A percentile compares a stretch with the other conserved stretches of the same genome.
phyloP scores from a whole-genome alignment of 108 stramenopile genomes.

The Skeletonema tropicum region DNA sequence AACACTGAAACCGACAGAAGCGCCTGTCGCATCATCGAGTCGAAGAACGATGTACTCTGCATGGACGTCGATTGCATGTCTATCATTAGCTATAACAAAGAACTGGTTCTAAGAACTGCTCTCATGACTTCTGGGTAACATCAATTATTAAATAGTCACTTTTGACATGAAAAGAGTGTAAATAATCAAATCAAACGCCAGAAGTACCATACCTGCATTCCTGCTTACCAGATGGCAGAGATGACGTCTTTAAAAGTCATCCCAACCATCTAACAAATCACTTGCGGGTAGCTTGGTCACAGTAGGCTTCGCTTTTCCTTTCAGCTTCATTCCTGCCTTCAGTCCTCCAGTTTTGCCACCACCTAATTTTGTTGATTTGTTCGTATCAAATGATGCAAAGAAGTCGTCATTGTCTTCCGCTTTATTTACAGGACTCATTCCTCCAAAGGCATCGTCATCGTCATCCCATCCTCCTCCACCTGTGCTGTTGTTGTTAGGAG shows the following conservation, averaged over 20 bases:
- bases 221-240: not conserved
- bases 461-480: slow-evolving; percentile 30
- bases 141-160: not conserved
- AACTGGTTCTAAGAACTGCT: not conserved
- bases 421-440: slow-evolving; percentile 13
- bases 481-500: not conserved
- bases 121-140: not conserved
- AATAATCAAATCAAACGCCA: not conserved
- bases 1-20: not conserved
- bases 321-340: slow-evolving; percentile 24
- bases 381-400: slow-evolving; percentile 69
- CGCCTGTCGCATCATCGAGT: not conserved
- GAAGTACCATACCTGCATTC: not conserved
- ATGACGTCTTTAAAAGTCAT: slow-evolving; percentile 71
- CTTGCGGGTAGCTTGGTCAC: slow-evolving; percentile 57
- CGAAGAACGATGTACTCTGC: not conserved
- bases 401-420: slow-evolving; percentile 55
- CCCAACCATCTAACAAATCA: slow-evolving; percentile 82
- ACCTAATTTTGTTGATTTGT: slow-evolving; percentile 21
- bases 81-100: not conserved
- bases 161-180: not conserved
- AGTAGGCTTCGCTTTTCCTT: slow-evolving; percentile 47
- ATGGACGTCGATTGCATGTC: not conserved
- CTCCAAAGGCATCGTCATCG: slow-evolving; percentile 42
- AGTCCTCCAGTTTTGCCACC: not conserved